phyloP scores from a whole-genome alignment of 108 stramenopile species.

The Cafeteria roenbergensis region DNA sequence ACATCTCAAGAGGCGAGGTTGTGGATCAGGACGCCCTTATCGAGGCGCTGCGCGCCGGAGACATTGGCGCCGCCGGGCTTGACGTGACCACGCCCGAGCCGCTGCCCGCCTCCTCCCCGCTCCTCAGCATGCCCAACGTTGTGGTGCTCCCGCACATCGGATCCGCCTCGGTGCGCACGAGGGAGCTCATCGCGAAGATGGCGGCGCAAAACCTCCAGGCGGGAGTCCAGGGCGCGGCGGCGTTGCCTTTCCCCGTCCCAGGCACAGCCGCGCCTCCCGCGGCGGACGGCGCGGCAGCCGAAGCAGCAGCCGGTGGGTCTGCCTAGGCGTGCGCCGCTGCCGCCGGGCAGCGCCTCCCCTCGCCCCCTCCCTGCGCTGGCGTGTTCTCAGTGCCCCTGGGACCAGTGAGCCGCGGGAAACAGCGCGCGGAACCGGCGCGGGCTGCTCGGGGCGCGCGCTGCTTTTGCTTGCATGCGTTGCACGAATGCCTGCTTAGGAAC shows the following conservation, averaged over 20 bases:
- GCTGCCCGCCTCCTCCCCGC: not conserved
- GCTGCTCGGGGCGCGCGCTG: too few species aligned
- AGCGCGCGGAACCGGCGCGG: too few species aligned
- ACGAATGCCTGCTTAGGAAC: too few species aligned
- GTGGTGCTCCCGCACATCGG: constrained; percentile 15
- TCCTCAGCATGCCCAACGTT: not conserved
- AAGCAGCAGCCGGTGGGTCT: too few species aligned
- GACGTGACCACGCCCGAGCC: constrained; percentile 13
- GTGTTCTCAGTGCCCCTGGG: too few species aligned
- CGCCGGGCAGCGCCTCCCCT: too few species aligned
- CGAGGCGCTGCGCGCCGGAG: constrained; percentile 2
- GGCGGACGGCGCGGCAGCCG: too few species aligned
- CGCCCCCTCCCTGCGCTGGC: too few species aligned
- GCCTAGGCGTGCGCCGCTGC: too few species aligned
- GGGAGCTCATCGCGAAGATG: constrained; percentile 4
- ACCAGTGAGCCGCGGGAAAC: too few species aligned
- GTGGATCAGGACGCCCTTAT: constrained; percentile 6
- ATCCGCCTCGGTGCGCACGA: not conserved
- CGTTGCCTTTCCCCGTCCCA: not conserved
- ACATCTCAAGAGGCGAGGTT: constrained; percentile 1
- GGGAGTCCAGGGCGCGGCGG: not conserved
- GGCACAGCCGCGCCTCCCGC: too few species aligned
- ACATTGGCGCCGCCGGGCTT: constrained; percentile 1
- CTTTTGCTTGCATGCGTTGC: too few species aligned
- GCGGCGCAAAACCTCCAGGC: not conserved